A percentile compares a stretch with the other conserved stretches of the same genome.
Evolutionary conservation across 805 yeast species (phyloP).

Genomic region (Saccharomycopsis fermentans): DNA sequence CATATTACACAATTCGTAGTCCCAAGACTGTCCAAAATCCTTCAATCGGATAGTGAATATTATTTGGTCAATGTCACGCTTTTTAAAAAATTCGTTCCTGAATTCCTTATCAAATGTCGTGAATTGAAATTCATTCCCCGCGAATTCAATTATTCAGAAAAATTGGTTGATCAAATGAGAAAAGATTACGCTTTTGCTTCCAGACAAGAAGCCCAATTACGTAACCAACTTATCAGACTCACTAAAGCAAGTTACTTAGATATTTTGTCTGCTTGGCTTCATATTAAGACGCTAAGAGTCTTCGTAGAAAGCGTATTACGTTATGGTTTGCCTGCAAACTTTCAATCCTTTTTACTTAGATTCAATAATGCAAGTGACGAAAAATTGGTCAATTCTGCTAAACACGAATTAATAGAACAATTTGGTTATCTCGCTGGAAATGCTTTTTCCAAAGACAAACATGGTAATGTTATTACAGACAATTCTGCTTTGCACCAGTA

Average conservation of each 20-base stretch:
- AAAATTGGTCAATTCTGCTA: slow-evolving; percentile 43
- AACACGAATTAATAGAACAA: slow-evolving; percentile 56
- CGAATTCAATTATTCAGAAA: slow-evolving; percentile 82
- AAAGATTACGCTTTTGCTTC: slow-evolving; percentile 71
- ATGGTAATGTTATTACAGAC: slow-evolving; percentile 57
- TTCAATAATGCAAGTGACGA: slow-evolving; percentile 38
- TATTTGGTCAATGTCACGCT: slow-evolving; percentile 67
- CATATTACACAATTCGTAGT: slow-evolving; percentile 71
- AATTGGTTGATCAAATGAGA: slow-evolving; percentile 56
- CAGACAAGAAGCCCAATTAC: slow-evolving; percentile 60
- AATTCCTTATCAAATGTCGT: slow-evolving; percentile 60
- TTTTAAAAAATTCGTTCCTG: slow-evolving; percentile 70
- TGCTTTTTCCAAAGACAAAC: slow-evolving; percentile 61
- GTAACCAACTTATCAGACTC: slow-evolving; percentile 70
- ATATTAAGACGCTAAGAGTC: slow-evolving; percentile 74
- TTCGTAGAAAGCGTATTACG: slow-evolving; percentile 91
- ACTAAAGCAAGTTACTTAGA: slow-evolving; percentile 87
- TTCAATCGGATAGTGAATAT: slow-evolving; percentile 68
- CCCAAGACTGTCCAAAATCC: slow-evolving; percentile 73
- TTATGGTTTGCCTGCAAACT: slow-evolving; percentile 94
- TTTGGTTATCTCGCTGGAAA: slow-evolving; percentile 90
- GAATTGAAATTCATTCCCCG: slow-evolving; percentile 88
- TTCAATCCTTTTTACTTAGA: slow-evolving; percentile 42
- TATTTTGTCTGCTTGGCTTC: slow-evolving; percentile 78
- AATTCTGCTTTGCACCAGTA: slow-evolving; percentile 60